phyloP scores from a whole-genome alignment of 768 basidiomycete species.

The Arthromyces matolae region DNA sequence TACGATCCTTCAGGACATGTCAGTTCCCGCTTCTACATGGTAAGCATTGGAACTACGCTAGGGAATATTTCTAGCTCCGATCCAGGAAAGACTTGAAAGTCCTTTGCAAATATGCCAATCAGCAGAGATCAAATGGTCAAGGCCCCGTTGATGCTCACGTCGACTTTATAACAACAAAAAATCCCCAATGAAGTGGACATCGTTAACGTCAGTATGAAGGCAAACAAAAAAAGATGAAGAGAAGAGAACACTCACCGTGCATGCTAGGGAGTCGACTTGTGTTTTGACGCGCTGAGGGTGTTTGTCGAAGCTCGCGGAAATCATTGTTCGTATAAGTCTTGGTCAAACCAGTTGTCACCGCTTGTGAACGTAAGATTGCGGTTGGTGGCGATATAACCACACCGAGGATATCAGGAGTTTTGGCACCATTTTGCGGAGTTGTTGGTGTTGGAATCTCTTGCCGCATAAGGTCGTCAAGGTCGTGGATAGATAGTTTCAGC shows the following conservation, averaged over 20 bases:
- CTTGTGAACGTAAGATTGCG: conserved; percentile 59
- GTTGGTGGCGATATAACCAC: conserved; percentile 62
- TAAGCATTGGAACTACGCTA: conserved; percentile 9
- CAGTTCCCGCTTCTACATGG: conserved; percentile 4
- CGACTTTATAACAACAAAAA: conserved; percentile 27
- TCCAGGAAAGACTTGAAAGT: conserved; percentile 14
- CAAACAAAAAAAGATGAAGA: background rate
- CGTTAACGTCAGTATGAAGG: background rate
- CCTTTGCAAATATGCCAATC: conserved; percentile 9
- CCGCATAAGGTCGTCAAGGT: conserved; percentile 47
- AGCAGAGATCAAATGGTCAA: conserved; percentile 19
- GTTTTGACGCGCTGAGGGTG: conserved; percentile 68
- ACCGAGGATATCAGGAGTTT: conserved; percentile 48
- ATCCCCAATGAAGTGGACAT: background rate
- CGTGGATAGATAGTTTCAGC: conserved; percentile 42
- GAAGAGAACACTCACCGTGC: conserved; percentile 52
- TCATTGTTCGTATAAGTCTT: conserved; percentile 82
- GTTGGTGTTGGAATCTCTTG: conserved; percentile 29
- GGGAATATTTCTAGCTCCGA: conserved; percentile 11
- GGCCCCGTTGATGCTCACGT: conserved; percentile 38
- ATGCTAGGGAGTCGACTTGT: conserved; percentile 84
- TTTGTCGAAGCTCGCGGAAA: conserved; percentile 71
- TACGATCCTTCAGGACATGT: no score
- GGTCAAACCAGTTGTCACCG: conserved; percentile 63
- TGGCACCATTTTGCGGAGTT: conserved; percentile 44